These are phyloP conservation scores for Sporisorium scitamineum DNA, from an alignment of 1,284 basidiomycete species.

Conservation along the genomic window DNA sequence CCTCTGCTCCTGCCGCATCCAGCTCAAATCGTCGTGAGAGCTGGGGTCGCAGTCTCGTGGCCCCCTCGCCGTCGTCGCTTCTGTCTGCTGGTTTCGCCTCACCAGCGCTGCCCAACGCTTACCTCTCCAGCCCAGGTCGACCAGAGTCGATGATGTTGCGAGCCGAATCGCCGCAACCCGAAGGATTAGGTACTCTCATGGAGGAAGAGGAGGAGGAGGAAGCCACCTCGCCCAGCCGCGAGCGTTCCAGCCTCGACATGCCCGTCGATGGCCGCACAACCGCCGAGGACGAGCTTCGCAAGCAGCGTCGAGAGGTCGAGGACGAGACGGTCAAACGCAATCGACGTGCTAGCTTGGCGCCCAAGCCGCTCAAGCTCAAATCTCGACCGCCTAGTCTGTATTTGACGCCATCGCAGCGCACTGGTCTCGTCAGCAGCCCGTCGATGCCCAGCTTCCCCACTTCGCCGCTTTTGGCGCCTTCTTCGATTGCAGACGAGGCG, in stretches of 20 bases:
- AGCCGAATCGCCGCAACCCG: constrained; percentile 45
- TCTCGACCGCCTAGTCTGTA: constrained; percentile 61
- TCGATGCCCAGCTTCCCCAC: constrained; percentile 43
- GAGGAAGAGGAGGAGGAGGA: constrained; percentile 66
- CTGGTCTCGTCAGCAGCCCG: constrained; percentile 32
- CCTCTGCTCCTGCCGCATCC: constrained; percentile 16
- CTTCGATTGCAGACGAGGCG: constrained; percentile 24
- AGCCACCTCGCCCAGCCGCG: constrained; percentile 43
- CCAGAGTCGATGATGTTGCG: constrained; percentile 47
- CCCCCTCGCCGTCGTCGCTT: constrained; percentile 23
- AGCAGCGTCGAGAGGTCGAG: constrained; percentile 47
- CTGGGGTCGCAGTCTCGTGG: constrained; percentile 30
- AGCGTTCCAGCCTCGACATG: constrained; percentile 43
- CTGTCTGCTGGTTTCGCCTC: constrained; percentile 32
- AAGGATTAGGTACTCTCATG: constrained; percentile 58
- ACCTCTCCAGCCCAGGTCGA: constrained; percentile 39
- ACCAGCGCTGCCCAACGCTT: constrained; percentile 22
- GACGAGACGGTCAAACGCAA: constrained; percentile 55
- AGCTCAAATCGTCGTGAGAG: constrained; percentile 30
- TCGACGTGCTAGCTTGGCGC: constrained; percentile 54
- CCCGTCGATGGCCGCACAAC: constrained; percentile 18
- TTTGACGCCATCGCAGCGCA: constrained; percentile 40
- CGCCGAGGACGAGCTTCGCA: constrained; percentile 29
- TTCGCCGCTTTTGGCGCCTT: constrained; percentile 16
- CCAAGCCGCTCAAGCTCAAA: constrained; percentile 63